Base-by-base conservation (phyloP, 2,329 filamentous ascomycete species). In the Thielaviopsis populi region DNA sequence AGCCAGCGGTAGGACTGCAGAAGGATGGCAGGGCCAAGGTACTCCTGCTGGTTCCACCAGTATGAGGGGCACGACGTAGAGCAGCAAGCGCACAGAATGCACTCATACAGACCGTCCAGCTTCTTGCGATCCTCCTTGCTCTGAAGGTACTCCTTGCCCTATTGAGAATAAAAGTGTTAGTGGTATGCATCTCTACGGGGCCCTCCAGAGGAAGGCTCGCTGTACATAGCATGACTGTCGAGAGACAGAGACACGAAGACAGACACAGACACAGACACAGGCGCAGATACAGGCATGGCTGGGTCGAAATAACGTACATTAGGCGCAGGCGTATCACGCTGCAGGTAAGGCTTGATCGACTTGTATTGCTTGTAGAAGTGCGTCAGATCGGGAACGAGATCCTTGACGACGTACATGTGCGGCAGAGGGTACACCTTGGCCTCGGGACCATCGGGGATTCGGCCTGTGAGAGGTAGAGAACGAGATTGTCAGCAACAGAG, bases 341-440 rank as follows among this genome's bases (percentile, higher is more conserved):
- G 94, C 63, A 99, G 85, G 76, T 96, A 99, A 53, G 94, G 94
- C 85, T 97, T 95, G 79, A 99, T 96, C 17, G 91, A 96, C 79
- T 96, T 96, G 84, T 99, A 99, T 82, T 99, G 94, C 83, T 97
- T 97, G 85, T 99, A 99, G 80, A 99, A 97, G 73, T 94, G 88
- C 68, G 94, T 99, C 79, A 99, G 80, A 74, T 99, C 94, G 66
- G 94, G 92, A 41, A 99, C 94, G 68, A 99, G 85, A 75, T 99
- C 94, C 84, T 97, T 99, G 78, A 99, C 91, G 70, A 99, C 89
- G 78, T 96, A 99, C 76, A 91, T 96, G 79, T 99, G 94, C 71
- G 94, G 94, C 69, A 99, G 83, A 67, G 94, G 94, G 80, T 99
- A 99, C 76, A 99, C 91, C 80, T 95, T 92, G 72, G 88, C 84